Evolutionary conservation across 1,284 basidiomycete genomes (phyloP).

Genomic region (Baeospora myosura): DNA sequence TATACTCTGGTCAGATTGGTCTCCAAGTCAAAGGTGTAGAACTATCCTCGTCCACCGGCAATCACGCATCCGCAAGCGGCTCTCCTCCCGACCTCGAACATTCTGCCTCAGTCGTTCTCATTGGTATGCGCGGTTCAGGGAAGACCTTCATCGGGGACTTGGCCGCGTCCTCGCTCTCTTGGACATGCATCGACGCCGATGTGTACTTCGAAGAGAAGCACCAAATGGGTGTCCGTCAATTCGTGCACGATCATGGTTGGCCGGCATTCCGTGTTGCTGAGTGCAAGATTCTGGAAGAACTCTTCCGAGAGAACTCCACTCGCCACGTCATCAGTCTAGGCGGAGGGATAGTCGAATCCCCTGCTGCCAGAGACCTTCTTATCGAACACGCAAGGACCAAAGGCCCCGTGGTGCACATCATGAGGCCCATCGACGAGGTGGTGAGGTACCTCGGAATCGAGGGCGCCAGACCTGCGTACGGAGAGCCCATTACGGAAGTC

Average conservation of each 20-base stretch:
- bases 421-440: constrained; percentile 36
- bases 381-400: constrained; percentile 59
- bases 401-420: constrained; percentile 38
- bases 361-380: constrained; percentile 66
- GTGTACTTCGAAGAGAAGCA: constrained; percentile 66
- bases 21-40: constrained; percentile 83
- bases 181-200: constrained; percentile 88
- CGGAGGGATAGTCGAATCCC: constrained; percentile 90
- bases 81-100: constrained; percentile 27
- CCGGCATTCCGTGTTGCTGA: constrained; percentile 67
- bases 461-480: constrained; percentile 77
- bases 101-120: constrained; percentile 72
- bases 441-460: constrained; percentile 46
- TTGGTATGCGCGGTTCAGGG: constrained; percentile 96
- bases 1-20: constrained; percentile 69
- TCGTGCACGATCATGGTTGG: constrained; percentile 76
- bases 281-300: constrained; percentile 22
- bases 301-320: constrained; percentile 33
- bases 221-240: constrained; percentile 63
- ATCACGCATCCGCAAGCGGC: constrained; percentile 35
- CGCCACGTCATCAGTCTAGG: constrained; percentile 87
- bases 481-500: constrained; percentile 79
- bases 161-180: constrained; percentile 68
- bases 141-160: constrained; percentile 87
- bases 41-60: constrained; percentile 24